These are phyloP conservation scores for Trichosporon coremiiforme DNA, from an alignment of 1,284 basidiomycete species.

Conservation along the genomic window DNA sequence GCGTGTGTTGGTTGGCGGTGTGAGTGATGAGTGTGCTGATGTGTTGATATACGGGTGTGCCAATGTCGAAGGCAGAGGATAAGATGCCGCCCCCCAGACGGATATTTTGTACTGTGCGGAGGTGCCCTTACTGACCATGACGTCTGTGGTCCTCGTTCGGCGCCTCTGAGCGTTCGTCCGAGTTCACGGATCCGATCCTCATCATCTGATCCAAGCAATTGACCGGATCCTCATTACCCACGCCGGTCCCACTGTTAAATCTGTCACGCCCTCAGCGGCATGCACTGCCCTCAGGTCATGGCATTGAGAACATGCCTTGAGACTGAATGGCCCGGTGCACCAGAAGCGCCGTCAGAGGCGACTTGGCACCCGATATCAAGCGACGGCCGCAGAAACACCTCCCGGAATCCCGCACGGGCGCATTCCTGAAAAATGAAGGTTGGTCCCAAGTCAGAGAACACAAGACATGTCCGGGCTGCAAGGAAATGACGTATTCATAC, in stretches of 20 bases:
- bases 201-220: not conserved
- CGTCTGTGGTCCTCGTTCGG: too few relatives aligned
- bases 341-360: not conserved
- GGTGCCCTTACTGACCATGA: too few relatives aligned
- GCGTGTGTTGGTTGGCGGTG: too few relatives aligned
- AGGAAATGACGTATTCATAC: not conserved
- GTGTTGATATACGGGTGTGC: too few relatives aligned
- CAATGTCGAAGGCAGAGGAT: too few relatives aligned
- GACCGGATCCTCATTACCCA: not conserved
- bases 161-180: not conserved
- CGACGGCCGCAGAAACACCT: not conserved
- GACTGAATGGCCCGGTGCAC: not conserved
- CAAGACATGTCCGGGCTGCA: not conserved
- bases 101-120: too few relatives aligned
- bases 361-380: not conserved
- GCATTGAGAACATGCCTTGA: not conserved
- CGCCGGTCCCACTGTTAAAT: not conserved
- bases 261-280: not conserved
- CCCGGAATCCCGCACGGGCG: too few relatives aligned
- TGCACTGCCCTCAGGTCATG: not conserved
- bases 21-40: too few relatives aligned
- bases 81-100: too few relatives aligned
- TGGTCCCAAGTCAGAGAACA: not conserved
- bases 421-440: not conserved
- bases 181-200: not conserved